These are phyloP conservation scores for Botrytis porri DNA, from an alignment of 2,329 filamentous ascomycete species.

Conservation along the genomic window DNA sequence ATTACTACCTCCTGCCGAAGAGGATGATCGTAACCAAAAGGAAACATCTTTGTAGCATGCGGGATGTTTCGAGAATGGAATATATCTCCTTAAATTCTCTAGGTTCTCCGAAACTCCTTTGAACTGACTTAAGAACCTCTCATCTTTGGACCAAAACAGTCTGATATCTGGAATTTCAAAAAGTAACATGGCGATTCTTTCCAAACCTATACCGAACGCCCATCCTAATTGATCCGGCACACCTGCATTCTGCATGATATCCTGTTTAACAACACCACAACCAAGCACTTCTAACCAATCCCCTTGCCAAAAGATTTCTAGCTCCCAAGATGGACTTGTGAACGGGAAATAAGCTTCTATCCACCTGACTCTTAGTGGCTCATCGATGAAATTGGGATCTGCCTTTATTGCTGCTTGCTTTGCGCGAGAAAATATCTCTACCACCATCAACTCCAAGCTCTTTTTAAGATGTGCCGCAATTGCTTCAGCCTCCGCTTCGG, in stretches of 20 bases:
- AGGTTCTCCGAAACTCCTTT: slow-evolving; percentile 54
- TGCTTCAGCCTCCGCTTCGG: slow-evolving; percentile 73
- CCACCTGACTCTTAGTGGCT: slow-evolving; percentile 86
- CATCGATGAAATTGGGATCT: slow-evolving; percentile 51
- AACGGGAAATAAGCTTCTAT: slow-evolving; percentile 98
- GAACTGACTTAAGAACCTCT: slow-evolving; percentile 86
- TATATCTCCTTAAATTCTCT: slow-evolving; percentile 59
- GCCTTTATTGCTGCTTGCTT: slow-evolving; percentile 58
- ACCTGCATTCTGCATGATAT: slow-evolving; percentile 73
- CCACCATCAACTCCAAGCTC: slow-evolving; percentile 83
- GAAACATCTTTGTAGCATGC: slow-evolving; percentile 88
- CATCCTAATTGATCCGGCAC: slow-evolving; percentile 77
- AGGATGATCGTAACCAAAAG: slow-evolving; percentile 71
- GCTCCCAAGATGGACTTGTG: slow-evolving; percentile 91
- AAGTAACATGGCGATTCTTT: slow-evolving; percentile 94
- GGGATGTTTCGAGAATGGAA: slow-evolving; percentile 88
- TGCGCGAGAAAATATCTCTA: slow-evolving; percentile 81
- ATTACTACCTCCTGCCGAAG: slow-evolving; percentile 46
- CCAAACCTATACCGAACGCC: slow-evolving; percentile 93
- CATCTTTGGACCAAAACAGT: slow-evolving; percentile 88
- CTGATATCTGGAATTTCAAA: slow-evolving; percentile 96
- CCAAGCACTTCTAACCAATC: slow-evolving; percentile 96
- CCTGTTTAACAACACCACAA: slow-evolving; percentile 85
- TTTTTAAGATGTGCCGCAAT: slow-evolving; percentile 83
- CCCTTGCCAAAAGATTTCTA: slow-evolving; percentile 91